These are phyloP conservation scores for Collybia mongolica DNA, from an alignment of 768 basidiomycete genomes.

Conservation along the genomic window DNA sequence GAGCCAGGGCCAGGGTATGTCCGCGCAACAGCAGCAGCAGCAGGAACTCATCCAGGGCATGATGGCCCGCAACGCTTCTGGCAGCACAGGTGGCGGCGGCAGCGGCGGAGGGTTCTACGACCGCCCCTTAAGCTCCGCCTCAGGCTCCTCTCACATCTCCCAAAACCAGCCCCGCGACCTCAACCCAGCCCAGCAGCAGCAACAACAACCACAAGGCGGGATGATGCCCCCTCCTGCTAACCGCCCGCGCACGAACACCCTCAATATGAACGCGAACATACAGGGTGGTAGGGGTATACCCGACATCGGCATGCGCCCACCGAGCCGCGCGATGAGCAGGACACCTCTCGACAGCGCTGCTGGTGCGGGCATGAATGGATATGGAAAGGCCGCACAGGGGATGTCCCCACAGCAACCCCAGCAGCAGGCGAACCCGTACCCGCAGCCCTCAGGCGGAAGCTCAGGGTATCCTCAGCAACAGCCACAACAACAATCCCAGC, in stretches of 20 bases:
- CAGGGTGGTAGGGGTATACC: constrained; percentile 1
- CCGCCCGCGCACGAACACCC: constrained; percentile 1
- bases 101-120: constrained; percentile 6
- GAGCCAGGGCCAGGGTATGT: not conserved
- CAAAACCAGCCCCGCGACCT: too few species aligned
- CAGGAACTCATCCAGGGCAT: constrained; percentile 7
- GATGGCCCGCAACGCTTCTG: constrained; percentile 5
- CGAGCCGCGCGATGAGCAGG: constrained; percentile 13
- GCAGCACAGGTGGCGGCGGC: not conserved
- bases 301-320: constrained; percentile 6
- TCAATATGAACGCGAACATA: constrained; percentile 9
- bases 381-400: not conserved
- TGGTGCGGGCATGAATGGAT: constrained; percentile 4
- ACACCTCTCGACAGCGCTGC: constrained; percentile 9
- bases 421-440: constrained; percentile 2
- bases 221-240: constrained; percentile 14
- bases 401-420: constrained; percentile 15
- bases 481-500: constrained; percentile 13
- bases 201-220: too few species aligned
- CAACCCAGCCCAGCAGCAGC: constrained; percentile 6
- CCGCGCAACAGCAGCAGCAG: constrained; percentile 3
- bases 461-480: constrained; percentile 2
- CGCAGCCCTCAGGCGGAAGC: not conserved
- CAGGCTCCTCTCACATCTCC: not conserved
- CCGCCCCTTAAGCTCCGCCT: constrained; percentile 9